Percentiles rank a stretch among this genome's conserved stretches.
Evolutionary conservation across 345 rosid species (phyloP).

Genomic region (Bruguiera parviflora): DNA sequence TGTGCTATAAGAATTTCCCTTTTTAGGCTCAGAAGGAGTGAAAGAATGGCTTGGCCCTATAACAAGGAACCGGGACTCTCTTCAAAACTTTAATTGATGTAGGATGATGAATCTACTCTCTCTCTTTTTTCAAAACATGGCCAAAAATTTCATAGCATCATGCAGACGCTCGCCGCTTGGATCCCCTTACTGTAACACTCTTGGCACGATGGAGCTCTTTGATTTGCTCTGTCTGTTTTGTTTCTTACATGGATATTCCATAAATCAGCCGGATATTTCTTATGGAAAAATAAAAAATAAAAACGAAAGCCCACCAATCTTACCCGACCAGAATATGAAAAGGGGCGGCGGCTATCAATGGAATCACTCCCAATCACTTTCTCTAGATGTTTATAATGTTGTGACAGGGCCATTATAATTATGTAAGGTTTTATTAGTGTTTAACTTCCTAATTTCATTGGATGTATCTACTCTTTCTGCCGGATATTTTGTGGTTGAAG

Average conservation of each 20-base stretch:
- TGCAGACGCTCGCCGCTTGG: neutral
- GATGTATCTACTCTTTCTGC: too few species aligned
- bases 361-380: too few species aligned
- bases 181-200: too few species aligned
- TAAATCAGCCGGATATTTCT: neutral
- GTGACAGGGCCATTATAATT: too few species aligned
- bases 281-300: too few species aligned
- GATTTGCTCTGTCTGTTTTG: neutral
- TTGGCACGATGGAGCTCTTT: too few species aligned
- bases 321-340: neutral
- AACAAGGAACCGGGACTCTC: neutral
- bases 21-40: neutral
- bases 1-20: neutral
- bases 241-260: neutral
- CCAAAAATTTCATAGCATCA: neutral
- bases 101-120: neutral
- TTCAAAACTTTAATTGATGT: neutral
- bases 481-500: neutral
- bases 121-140: neutral
- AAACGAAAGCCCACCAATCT: neutral
- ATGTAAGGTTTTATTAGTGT: too few species aligned
- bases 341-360: too few species aligned
- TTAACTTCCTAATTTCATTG: too few species aligned
- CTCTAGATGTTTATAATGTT: too few species aligned
- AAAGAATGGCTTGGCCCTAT: neutral